A percentile compares a stretch with the other conserved stretches of the same genome.
Conservation (phyloP, 2,329 filamentous ascomycete genomes). For the Didymella lethalis region DNA sequence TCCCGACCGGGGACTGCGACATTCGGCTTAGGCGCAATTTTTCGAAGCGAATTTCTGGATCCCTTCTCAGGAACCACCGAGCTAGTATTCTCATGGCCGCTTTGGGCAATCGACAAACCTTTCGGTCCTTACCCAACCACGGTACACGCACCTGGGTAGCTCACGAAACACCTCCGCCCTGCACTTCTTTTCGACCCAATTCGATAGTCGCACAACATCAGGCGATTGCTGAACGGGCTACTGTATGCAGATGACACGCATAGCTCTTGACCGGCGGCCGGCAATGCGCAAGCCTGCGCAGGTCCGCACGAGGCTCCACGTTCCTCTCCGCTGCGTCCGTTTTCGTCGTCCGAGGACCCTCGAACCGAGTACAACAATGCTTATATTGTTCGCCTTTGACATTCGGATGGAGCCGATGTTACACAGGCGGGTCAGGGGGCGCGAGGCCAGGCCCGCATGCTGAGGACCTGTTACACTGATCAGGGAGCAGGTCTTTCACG, state of each 20-base stretch:
- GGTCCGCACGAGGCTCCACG: constrained; percentile 14
- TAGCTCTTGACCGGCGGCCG: background rate
- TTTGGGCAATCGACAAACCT: constrained; percentile 6
- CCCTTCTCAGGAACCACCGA: background rate
- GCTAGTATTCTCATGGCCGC: background rate
- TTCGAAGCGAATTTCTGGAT: background rate
- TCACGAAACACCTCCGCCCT: background rate
- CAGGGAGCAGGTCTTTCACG: constrained; percentile 6
- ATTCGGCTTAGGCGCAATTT: background rate
- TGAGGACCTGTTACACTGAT: constrained; percentile 15
- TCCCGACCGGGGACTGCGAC: background rate
- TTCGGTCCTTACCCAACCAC: constrained; percentile 1
- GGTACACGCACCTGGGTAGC: background rate
- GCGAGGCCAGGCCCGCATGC: background rate
- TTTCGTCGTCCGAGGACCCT: constrained; percentile 4
- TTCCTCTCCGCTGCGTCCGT: constrained; percentile 4
- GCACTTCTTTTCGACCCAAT: background rate
- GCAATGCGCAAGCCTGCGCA: constrained; percentile 3
- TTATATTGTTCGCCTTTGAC: background rate
- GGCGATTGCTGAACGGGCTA: background rate
- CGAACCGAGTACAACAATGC: constrained; percentile 1
- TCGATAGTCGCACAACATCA: constrained; percentile 11
- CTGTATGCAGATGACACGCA: constrained; percentile 10
- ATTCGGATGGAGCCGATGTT: constrained; percentile 12
- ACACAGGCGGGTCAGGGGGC: constrained; percentile 8